Evolutionary conservation across 2,329 filamentous ascomycete species (phyloP).

Genomic region (Penicillium sp.): DNA sequence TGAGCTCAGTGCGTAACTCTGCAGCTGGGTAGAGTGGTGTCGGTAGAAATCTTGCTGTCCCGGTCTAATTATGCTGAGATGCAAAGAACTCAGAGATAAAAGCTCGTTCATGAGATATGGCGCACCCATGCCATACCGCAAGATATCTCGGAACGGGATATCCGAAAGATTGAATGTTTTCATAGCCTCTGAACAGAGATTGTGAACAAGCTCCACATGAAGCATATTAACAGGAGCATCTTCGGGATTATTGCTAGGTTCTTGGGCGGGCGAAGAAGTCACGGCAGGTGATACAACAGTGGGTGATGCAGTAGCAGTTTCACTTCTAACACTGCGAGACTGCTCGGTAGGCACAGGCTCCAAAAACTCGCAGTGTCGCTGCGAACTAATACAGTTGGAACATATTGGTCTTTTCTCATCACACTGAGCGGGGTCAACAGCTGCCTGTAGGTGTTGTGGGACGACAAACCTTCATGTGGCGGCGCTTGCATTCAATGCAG

Average conservation of each 20-base stretch:
- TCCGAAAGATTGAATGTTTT: not conserved
- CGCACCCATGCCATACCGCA: slow-evolving; percentile 10
- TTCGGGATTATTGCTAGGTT: not conserved
- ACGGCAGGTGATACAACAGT: not conserved
- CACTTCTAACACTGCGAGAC: not conserved
- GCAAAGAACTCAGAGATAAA: slow-evolving; percentile 49
- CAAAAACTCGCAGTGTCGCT: slow-evolving; percentile 22
- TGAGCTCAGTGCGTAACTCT: slow-evolving; percentile 23
- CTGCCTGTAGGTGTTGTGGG: not conserved
- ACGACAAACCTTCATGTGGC: slow-evolving; percentile 39
- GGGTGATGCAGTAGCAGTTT: slow-evolving; percentile 1
- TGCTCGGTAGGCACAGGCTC: not conserved
- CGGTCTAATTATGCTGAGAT: slow-evolving; percentile 40
- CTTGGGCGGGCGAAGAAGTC: not conserved
- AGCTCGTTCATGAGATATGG: slow-evolving; percentile 52
- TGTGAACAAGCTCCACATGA: slow-evolving; percentile 33
- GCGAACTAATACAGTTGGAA: slow-evolving; percentile 32
- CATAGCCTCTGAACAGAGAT: slow-evolving; percentile 21
- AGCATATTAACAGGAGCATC: slow-evolving; percentile 28
- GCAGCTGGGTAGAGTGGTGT: slow-evolving; percentile 41
- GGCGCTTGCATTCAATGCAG: slow-evolving; percentile 40
- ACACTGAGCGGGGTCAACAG: slow-evolving; percentile 26
- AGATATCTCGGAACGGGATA: slow-evolving; percentile 3
- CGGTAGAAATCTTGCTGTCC: slow-evolving; percentile 36
- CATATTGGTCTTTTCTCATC: slow-evolving; percentile 37